Evolutionary conservation across 2,329 filamentous ascomycete genomes (phyloP).

Genomic region (Fusarium pilosicola): DNA sequence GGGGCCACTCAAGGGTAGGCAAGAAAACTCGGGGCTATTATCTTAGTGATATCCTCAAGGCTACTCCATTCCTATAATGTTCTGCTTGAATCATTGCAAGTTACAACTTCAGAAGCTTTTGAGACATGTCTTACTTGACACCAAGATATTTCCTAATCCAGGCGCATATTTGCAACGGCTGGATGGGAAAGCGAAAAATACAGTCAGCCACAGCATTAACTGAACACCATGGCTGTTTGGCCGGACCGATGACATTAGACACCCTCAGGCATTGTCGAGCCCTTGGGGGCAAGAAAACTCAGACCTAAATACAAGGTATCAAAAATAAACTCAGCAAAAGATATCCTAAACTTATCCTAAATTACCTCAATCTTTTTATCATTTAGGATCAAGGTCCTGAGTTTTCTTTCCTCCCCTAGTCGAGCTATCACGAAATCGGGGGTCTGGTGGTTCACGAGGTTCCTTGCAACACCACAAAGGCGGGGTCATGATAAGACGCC

Average conservation of each 20-base stretch:
- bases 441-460: not conserved
- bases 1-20: not conserved
- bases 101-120: not conserved
- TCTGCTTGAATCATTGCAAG: not conserved
- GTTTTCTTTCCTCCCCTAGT: too few relatives aligned
- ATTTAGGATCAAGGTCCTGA: too few relatives aligned
- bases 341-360: too few relatives aligned
- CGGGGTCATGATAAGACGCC: slow-evolving; percentile 33
- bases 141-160: not conserved
- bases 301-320: too few relatives aligned
- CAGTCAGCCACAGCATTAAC: not conserved
- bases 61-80: not conserved
- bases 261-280: not conserved
- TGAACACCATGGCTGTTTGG: not conserved
- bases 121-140: not conserved
- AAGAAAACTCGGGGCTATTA: not conserved
- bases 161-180: not conserved
- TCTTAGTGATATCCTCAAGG: not conserved
- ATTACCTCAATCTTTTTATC: too few relatives aligned
- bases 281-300: too few relatives aligned
- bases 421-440: not conserved
- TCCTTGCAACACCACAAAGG: slow-evolving; percentile 17
- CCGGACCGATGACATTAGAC: not conserved
- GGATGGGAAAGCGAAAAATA: not conserved
- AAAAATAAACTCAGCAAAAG: too few relatives aligned